phyloP scores from a whole-genome alignment of 495 filamentous ascomycete species.

The Lophium mytilinum region DNA sequence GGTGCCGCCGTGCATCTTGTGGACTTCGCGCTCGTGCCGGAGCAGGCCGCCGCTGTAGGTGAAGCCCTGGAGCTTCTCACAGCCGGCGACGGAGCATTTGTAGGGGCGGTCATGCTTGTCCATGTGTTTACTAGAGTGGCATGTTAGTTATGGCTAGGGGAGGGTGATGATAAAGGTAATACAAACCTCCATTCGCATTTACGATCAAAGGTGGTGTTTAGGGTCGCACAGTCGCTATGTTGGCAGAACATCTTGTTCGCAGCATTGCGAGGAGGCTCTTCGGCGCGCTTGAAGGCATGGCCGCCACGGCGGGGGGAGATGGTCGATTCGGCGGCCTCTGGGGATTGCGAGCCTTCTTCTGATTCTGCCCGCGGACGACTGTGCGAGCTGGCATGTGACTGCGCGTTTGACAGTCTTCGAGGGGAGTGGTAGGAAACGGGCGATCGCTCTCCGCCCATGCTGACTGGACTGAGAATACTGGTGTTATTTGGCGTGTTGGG shows the following conservation, averaged over 20 bases:
- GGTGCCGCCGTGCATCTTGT: slow-evolving; percentile 75
- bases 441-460: background rate
- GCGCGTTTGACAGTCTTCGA: background rate
- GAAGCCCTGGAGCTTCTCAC: slow-evolving; percentile 85
- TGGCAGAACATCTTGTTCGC: slow-evolving; percentile 66
- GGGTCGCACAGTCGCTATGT: slow-evolving; percentile 46
- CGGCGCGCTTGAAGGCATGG: slow-evolving; percentile 27
- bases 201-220: slow-evolving; percentile 55
- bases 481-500: background rate
- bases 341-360: slow-evolving; percentile 7
- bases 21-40: slow-evolving; percentile 84
- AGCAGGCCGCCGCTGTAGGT: slow-evolving; percentile 85
- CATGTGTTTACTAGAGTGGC: slow-evolving; percentile 70
- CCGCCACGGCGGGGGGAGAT: slow-evolving; percentile 13
- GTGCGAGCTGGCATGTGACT: background rate
- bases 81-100: slow-evolving; percentile 65
- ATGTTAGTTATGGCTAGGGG: slow-evolving; percentile 4
- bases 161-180: background rate
- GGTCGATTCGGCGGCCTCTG: slow-evolving; percentile 8
- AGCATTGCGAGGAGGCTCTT: slow-evolving; percentile 54
- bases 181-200: slow-evolving; percentile 91
- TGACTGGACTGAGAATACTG: background rate
- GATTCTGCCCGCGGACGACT: background rate
- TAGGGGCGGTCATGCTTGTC: slow-evolving; percentile 94
- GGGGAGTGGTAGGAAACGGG: background rate